Conservation (phyloP, 306 rosid genomes). For the Fragaria iinumae region DNA sequence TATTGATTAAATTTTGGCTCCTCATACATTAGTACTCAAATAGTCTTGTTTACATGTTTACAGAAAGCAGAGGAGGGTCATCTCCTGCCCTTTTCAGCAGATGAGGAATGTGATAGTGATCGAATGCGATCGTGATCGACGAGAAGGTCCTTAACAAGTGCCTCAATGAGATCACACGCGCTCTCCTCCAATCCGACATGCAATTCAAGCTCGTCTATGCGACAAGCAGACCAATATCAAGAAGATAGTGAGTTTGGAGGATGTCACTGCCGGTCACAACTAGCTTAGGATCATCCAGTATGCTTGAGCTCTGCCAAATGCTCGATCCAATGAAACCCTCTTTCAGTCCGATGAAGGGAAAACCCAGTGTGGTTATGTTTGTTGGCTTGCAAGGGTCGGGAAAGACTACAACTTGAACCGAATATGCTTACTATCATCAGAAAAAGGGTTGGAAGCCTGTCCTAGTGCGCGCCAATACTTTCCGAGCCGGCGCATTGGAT, state of each 20-base stretch:
- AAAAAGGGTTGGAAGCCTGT: conserved; percentile 96
- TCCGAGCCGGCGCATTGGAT: conserved; percentile 95
- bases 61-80: conserved; percentile 57
- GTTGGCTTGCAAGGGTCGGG: conserved; percentile 73
- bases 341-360: conserved; percentile 74
- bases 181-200: conserved; percentile 83
- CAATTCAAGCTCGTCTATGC: conserved; percentile 74
- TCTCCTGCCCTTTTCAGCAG: conserved; percentile 93
- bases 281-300: conserved; percentile 84
- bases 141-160: conserved; percentile 86
- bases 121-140: conserved; percentile 85
- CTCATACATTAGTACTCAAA: too few relatives aligned
- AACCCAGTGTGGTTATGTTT: conserved; percentile 80
- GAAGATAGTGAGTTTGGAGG: conserved; percentile 73
- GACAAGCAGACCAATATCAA: conserved; percentile 83
- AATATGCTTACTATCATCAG: conserved; percentile 76
- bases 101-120: conserved; percentile 90
- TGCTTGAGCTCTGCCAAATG: conserved; percentile 94
- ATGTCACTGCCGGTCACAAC: conserved; percentile 84
- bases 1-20: too few relatives aligned
- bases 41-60: too few relatives aligned
- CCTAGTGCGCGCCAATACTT: conserved; percentile 87
- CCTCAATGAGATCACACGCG: conserved; percentile 90
- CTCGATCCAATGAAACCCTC: conserved; percentile 85
- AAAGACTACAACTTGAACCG: conserved; percentile 87